Evolutionary conservation across 148 eudicot genomes (phyloP).

Genomic region (Rhododendron mucronatum): DNA sequence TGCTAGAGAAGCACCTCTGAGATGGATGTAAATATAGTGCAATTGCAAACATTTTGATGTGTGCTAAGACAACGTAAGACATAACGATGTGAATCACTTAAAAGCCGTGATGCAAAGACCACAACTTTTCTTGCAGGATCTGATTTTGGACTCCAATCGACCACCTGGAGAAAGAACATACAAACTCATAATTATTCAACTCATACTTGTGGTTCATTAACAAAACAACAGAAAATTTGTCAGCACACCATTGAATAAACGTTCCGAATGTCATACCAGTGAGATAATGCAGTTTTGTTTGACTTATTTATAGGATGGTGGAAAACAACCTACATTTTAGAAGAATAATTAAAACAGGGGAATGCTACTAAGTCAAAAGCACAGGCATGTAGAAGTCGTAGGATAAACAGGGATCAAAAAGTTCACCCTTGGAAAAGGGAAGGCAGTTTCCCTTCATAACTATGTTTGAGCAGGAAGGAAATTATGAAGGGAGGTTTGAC

Average conservation of each 20-base stretch:
- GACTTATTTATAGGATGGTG: not conserved
- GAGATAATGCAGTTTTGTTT: not conserved
- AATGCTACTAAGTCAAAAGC: not conserved
- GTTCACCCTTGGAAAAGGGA: not conserved
- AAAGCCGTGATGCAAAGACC: constrained; percentile 68
- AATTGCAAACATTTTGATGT: constrained; percentile 48
- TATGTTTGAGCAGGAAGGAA: not conserved
- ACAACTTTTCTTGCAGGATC: constrained; percentile 57
- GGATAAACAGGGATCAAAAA: not conserved
- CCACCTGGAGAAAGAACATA: constrained; percentile 41
- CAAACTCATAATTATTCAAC: not conserved
- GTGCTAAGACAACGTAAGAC: constrained; percentile 72
- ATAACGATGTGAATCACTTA: constrained; percentile 93
- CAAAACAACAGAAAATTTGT: not conserved
- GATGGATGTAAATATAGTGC: constrained; percentile 75
- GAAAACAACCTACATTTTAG: not conserved
- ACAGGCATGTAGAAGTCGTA: not conserved
- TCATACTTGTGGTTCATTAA: not conserved
- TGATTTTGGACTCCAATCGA: constrained; percentile 49
- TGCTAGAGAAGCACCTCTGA: constrained; percentile 64
- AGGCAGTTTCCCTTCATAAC: not conserved
- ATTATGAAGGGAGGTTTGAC: not conserved
- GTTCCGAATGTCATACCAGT: not conserved
- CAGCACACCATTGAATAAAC: not conserved
- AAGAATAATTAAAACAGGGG: not conserved